Base-by-base conservation (phyloP, 139 green algal genomes). In the Pleodorina starrii region DNA sequence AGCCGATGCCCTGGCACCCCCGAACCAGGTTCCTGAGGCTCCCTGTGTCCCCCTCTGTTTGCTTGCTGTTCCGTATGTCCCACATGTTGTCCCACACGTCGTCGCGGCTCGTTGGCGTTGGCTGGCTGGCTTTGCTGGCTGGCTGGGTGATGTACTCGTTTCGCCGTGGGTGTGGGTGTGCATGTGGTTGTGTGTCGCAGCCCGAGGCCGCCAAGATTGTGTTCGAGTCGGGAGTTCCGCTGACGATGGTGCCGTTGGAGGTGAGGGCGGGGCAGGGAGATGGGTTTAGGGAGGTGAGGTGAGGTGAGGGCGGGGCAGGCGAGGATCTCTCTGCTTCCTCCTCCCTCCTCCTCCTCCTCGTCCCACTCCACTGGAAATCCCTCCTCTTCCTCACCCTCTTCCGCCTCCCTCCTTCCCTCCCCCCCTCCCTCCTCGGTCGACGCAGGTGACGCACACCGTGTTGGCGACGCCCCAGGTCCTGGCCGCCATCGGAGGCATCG, bases 201-300 rank as follows among this genome's bases (percentile, higher is more conserved):
- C 97, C 97, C 35, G 96, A 99, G 78, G 97, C 97, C 23, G 97
- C 96, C 0, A 94, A 95, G 27, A 89, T 97, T 0, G 97, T 99
- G 35, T 97, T 99, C 59, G 90, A 98, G 72, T 91, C 79, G 2
- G 95, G 95, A 0, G 92, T 95, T 36, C 89, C 73, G 0, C 87
- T 99, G 11, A 96, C 94, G 19, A 99, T 99, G 97, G 93, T 99
- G 44, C 98, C 98, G 0, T 87, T 99, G 16, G 98, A 99, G 92
- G 95, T 97, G 16, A 57, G 72, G 54, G 54, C 25, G 54, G 54
- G 51, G 51, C 17, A 17, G 17, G 51, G 51, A 60, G 51, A 17
- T 27, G 51, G 51, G 51, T 17, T 60, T 27, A 60, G 14, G 51
- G 17, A 17, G 51, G 17, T 14, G 51, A 60, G 51, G 51, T 14